These are phyloP conservation scores for Zalaria obscura DNA, from an alignment of 2,329 filamentous ascomycete species.

Conservation along the genomic window DNA sequence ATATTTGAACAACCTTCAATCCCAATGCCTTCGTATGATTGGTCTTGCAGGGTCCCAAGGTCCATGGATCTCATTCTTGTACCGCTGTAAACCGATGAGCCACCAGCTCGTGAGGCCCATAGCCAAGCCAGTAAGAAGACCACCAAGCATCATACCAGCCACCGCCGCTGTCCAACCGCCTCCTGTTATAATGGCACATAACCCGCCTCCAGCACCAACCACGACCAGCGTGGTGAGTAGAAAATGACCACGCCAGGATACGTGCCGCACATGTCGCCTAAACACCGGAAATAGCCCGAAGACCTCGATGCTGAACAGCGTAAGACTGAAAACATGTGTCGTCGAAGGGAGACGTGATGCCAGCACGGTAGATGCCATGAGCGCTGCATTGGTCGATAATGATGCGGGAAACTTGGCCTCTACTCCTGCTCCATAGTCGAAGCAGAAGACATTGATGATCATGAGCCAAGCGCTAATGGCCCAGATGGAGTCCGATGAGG, in stretches of 20 bases:
- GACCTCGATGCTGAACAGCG: constrained; percentile 91
- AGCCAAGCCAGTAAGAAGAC: constrained; percentile 57
- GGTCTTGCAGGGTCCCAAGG: constrained; percentile 95
- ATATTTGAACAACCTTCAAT: constrained; percentile 16
- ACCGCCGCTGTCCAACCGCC: constrained; percentile 44
- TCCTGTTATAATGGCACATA: constrained; percentile 46
- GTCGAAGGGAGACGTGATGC: constrained; percentile 81
- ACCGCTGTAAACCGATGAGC: constrained; percentile 92
- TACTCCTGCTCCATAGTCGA: constrained; percentile 73
- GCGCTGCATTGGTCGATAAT: constrained; percentile 83
- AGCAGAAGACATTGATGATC: constrained; percentile 92
- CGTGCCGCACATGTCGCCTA: constrained; percentile 69
- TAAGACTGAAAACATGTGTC: constrained; percentile 86
- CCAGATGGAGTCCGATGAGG: constrained; percentile 92
- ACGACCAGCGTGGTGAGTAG: constrained; percentile 63
- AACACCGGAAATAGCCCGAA: constrained; percentile 98
- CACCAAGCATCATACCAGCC: constrained; percentile 62
- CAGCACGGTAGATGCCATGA: constrained; percentile 92
- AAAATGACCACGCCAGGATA: constrained; percentile 71
- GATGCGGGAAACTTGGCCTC: constrained; percentile 53
- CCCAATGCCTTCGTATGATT: constrained; percentile 57
- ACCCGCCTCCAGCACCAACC: constrained; percentile 62
- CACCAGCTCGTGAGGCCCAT: constrained; percentile 97
- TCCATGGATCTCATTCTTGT: constrained; percentile 97
- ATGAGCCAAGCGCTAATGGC: constrained; percentile 88